Conservation (phyloP, 1,139 yeast species). For the Diutina rugosa region DNA sequence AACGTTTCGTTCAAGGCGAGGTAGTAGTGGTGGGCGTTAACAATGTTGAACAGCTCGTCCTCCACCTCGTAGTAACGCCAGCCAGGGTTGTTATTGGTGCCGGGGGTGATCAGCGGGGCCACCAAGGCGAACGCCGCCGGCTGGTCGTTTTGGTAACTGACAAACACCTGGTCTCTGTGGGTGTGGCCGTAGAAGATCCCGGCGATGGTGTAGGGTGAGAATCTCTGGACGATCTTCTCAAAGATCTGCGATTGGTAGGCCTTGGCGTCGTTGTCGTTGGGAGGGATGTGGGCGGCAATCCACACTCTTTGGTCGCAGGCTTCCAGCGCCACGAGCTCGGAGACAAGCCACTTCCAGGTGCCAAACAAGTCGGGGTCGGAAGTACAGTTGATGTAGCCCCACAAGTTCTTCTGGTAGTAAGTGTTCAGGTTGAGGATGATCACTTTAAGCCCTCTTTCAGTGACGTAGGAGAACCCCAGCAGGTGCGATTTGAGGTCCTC, state of each 20-base stretch:
- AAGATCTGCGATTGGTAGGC: conserved; percentile 52
- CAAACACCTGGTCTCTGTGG: conserved; percentile 54
- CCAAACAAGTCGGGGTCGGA: conserved; percentile 52
- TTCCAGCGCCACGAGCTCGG: conserved; percentile 51
- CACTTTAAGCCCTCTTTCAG: conserved; percentile 45
- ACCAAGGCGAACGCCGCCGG: conserved; percentile 53
- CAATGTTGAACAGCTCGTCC: conserved; percentile 43
- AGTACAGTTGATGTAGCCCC: conserved; percentile 43
- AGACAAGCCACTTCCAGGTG: conserved; percentile 45
- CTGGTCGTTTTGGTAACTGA: conserved; percentile 35
- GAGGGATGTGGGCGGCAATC: conserved; percentile 61
- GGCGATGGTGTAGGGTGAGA: conserved; percentile 58
- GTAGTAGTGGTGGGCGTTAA: conserved; percentile 48
- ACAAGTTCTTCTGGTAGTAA: conserved; percentile 53
- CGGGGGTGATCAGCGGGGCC: conserved; percentile 55
- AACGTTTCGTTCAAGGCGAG: conserved; percentile 40
- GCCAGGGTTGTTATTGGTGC: conserved; percentile 42
- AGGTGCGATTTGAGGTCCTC: conserved; percentile 32
- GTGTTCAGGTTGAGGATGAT: conserved; percentile 56
- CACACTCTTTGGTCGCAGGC: conserved; percentile 47
- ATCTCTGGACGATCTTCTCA: conserved; percentile 47
- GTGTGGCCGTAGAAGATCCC: conserved; percentile 64
- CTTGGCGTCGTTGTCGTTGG: conserved; percentile 38
- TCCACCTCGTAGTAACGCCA: conserved; percentile 69
- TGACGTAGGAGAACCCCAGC: conserved; percentile 48